Evolutionary conservation across 192 early-diverging fungal species (phyloP).

Genomic region (Diversispora epigaea): DNA sequence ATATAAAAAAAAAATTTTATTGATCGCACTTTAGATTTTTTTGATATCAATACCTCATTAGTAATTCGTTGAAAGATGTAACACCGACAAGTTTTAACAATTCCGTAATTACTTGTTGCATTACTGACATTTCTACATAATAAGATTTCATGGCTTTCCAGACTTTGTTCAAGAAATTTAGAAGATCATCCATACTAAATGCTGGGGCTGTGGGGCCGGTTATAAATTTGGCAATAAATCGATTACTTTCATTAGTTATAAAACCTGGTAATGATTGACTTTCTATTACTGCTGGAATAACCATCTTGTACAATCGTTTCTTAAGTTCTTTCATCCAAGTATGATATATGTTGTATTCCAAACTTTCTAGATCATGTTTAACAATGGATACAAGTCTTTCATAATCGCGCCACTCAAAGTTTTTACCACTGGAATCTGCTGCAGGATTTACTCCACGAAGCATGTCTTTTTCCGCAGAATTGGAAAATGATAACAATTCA

Average conservation of each 20-base stretch:
- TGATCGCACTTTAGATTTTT: not conserved
- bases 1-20: not conserved
- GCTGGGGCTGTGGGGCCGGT: slow-evolving; percentile 69
- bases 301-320: slow-evolving; percentile 91
- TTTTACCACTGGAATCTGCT: slow-evolving; percentile 57
- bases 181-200: slow-evolving; percentile 93
- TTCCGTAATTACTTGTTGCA: slow-evolving; percentile 93
- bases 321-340: slow-evolving; percentile 98
- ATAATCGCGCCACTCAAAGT: slow-evolving; percentile 63
- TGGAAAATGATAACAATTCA: slow-evolving; percentile 90
- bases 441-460: slow-evolving; percentile 65
- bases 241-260: slow-evolving; percentile 84
- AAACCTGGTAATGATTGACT: slow-evolving; percentile 93
- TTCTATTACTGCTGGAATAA: slow-evolving; percentile 95
- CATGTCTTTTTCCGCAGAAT: slow-evolving; percentile 69
- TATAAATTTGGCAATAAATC: slow-evolving; percentile 89
- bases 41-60: slow-evolving; percentile 60
- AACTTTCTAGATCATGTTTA: slow-evolving; percentile 85
- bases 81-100: slow-evolving; percentile 94
- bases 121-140: slow-evolving; percentile 90
- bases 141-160: slow-evolving; percentile 97
- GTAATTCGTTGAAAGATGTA: slow-evolving; percentile 93
- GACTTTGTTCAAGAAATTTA: slow-evolving; percentile 92
- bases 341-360: slow-evolving; percentile 94
- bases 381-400: slow-evolving; percentile 83